These are phyloP conservation scores for Hansfordia pulvinata DNA, from an alignment of 2,329 filamentous ascomycete species.

Conservation along the genomic window DNA sequence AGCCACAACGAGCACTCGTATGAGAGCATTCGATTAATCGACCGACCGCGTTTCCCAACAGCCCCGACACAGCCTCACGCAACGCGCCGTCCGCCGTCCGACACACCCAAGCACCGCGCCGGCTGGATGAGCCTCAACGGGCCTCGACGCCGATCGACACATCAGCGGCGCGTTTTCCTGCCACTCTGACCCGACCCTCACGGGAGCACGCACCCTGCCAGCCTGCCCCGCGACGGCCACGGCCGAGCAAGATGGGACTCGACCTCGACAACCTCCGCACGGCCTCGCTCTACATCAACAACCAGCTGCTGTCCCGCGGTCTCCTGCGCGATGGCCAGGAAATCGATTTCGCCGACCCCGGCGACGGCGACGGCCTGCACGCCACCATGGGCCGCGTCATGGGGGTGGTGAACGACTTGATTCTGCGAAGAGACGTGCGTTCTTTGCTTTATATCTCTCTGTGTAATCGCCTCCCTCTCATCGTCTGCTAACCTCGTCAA, in stretches of 20 bases:
- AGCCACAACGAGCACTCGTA: too few relatives aligned
- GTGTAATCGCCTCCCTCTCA: background rate
- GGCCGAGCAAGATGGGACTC: constrained; percentile 31
- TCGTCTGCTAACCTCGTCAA: background rate
- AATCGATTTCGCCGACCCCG: constrained; percentile 72
- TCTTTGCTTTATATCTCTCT: background rate
- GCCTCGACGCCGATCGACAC: too few relatives aligned
- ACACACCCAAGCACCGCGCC: too few relatives aligned
- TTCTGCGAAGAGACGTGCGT: constrained; percentile 74
- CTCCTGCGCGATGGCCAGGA: constrained; percentile 53
- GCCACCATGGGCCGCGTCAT: constrained; percentile 77
- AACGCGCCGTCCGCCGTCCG: too few relatives aligned
- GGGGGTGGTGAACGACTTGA: constrained; percentile 85
- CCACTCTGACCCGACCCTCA: too few relatives aligned
- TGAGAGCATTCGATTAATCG: too few relatives aligned
- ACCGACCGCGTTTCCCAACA: too few relatives aligned
- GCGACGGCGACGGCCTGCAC: constrained; percentile 41
- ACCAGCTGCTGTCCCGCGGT: constrained; percentile 53
- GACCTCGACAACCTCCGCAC: constrained; percentile 50
- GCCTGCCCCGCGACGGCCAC: background rate
- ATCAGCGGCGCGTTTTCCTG: too few relatives aligned
- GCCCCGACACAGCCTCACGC: too few relatives aligned
- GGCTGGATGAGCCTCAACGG: too few relatives aligned
- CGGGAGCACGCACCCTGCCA: too few relatives aligned
- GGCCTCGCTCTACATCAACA: constrained; percentile 61